Evolutionary conservation across 1,284 basidiomycete genomes (phyloP), one percentile per base, ranked within the genome.

Genomic region (Tilletia walkeri): DNA sequence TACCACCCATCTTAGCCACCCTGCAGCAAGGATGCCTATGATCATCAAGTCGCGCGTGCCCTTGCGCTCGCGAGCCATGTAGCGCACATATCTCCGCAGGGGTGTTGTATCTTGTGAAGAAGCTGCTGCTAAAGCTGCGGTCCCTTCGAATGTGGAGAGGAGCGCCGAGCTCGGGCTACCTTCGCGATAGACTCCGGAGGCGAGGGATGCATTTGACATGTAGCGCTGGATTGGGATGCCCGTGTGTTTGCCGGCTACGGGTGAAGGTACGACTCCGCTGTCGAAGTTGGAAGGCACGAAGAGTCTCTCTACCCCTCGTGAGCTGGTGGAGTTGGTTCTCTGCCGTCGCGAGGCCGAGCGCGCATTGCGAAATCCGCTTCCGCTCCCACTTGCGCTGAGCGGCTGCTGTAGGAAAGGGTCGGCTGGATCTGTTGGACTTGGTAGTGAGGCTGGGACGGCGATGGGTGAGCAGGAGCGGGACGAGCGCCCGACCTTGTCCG

Each of bases 1-100:
- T 45, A 91, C 86, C 69, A 86, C 87, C 85, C 89, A 89, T 82
- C 90, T 91, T 69, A 92, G 83, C 79, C 88, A 86, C 0, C 87
- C 85, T 0, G 89, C 86, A 2, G 86, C 84, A 0, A 87, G 5
- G 59, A 63, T 63, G 7, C 59, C 59, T 10, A 63, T 41, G 36
- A 63, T 38, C 59, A 63, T 63, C 34, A 63, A 18, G 20, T 63
- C 59, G 6, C 59, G 59, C 30, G 59, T 63, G 12, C 59, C 59
- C 59, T 63, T 38, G 34, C 59, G 59, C 36, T 63, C 59, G 16
- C 59, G 30, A 24, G 59, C 59, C 59, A 63, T 63, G 34, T 39
- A 63, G 14, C 59, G 30, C 3, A 63, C 59, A 16, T 63, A 63
- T 63, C 59, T 63, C 59, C 59, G 59, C 34, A 63, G 36, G 6